These are phyloP conservation scores for Ascochyta koolunga DNA, from an alignment of 2,329 filamentous ascomycete species.

Conservation along the genomic window DNA sequence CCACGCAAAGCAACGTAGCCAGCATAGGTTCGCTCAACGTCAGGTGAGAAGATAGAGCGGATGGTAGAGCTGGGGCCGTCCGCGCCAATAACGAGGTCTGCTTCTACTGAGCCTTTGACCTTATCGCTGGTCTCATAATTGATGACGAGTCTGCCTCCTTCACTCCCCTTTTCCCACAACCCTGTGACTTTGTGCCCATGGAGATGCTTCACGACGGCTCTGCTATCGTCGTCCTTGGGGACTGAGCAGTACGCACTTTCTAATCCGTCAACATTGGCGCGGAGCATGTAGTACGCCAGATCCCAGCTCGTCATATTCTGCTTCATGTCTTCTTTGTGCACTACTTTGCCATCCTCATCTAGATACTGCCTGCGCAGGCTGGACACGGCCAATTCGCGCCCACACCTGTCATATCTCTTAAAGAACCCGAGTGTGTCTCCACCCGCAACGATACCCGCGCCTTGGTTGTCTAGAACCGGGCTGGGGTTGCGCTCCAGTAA, in stretches of 20 bases:
- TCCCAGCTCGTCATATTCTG: constrained; percentile 48
- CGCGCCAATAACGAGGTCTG: constrained; percentile 39
- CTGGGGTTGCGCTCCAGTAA: constrained; percentile 42
- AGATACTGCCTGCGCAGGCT: constrained; percentile 37
- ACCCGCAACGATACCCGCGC: constrained; percentile 43
- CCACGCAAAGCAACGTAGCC: constrained; percentile 44
- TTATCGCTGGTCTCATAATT: constrained; percentile 26
- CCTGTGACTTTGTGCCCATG: constrained; percentile 34
- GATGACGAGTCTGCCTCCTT: constrained; percentile 24
- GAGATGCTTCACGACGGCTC: constrained; percentile 26
- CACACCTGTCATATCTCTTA: constrained; percentile 34
- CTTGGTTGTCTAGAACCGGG: constrained; percentile 39
- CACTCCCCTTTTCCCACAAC: constrained; percentile 25
- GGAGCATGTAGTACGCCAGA: constrained; percentile 40
- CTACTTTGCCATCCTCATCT: constrained; percentile 34
- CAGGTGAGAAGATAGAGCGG: constrained; percentile 26
- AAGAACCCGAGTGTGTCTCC: constrained; percentile 39
- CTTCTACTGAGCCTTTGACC: constrained; percentile 23
- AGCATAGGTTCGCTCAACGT: constrained; percentile 35
- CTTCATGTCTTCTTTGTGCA: constrained; percentile 36
- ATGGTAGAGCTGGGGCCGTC: constrained; percentile 43
- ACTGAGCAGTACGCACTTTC: constrained; percentile 34
- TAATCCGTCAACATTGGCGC: constrained; percentile 41
- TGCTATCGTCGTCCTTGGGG: constrained; percentile 19
- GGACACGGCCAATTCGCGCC: constrained; percentile 31